These are phyloP conservation scores for Suillus occidentalis DNA, from an alignment of 768 basidiomycete species.

Conservation along the genomic window DNA sequence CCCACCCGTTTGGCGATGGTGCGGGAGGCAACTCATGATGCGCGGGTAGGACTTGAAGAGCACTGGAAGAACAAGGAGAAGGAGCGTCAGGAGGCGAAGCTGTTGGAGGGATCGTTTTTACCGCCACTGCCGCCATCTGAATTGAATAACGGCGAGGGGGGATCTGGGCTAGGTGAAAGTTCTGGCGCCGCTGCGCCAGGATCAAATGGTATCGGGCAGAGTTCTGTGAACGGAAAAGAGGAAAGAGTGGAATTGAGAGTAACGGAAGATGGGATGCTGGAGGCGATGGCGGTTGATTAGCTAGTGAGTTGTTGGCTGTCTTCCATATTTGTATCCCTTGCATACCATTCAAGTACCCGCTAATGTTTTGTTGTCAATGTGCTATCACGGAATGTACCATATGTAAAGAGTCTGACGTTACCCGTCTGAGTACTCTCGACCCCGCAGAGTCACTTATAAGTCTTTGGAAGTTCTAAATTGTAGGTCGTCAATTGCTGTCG, in stretches of 20 bases:
- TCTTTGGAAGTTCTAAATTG: background rate
- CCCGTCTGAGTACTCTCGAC: background rate
- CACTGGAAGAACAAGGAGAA: constrained; percentile 36
- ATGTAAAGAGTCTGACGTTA: background rate
- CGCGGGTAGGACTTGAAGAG: constrained; percentile 41
- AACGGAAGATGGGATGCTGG: background rate
- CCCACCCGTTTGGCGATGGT: constrained; percentile 54
- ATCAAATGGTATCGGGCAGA: background rate
- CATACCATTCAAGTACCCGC: background rate
- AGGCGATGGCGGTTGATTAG: constrained; percentile 1
- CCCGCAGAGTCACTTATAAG: background rate
- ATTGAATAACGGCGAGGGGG: background rate
- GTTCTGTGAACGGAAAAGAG: too few species aligned
- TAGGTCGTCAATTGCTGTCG: too few species aligned
- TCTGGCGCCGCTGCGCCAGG: background rate
- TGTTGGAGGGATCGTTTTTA: constrained; percentile 17
- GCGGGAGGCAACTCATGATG: constrained; percentile 57
- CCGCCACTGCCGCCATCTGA: constrained; percentile 11
- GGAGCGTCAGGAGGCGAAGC: constrained; percentile 28
- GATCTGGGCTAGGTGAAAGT: background rate
- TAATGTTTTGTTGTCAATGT: background rate
- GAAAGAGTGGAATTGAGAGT: background rate
- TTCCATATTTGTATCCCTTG: background rate
- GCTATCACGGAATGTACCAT: constrained; percentile 3
- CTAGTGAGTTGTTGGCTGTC: background rate